Percentiles rank a stretch among this genome's conserved stretches.
Evolutionary conservation across 2,329 filamentous ascomycete genomes (phyloP).

Genomic region (Emmonsiellopsis sp.): DNA sequence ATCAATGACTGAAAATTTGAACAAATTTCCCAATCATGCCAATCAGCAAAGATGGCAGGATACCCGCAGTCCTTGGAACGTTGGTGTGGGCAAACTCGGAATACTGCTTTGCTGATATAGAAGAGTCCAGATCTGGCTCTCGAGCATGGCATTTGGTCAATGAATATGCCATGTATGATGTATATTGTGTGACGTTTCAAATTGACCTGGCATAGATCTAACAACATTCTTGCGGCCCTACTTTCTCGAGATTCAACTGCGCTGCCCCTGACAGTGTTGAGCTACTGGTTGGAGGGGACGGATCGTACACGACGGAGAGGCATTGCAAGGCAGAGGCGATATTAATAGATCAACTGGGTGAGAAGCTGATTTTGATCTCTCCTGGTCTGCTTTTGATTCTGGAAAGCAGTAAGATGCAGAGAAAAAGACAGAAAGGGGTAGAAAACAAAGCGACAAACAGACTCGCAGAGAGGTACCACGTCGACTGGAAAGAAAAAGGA

Average conservation of each 20-base stretch:
- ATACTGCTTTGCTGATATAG: no score
- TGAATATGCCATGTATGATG: neutral
- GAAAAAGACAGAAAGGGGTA: neutral
- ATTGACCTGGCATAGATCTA: neutral
- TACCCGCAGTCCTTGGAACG: no score
- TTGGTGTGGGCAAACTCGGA: no score
- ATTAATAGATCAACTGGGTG: neutral
- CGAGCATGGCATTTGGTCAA: neutral
- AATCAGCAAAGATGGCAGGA: no score
- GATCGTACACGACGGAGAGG: neutral
- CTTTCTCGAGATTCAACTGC: neutral
- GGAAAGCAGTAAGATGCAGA: neutral
- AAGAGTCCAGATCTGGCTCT: no score
- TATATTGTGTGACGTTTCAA: neutral
- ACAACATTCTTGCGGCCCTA: neutral
- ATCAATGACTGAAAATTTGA: no score
- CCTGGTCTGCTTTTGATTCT: neutral
- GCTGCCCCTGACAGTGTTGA: neutral
- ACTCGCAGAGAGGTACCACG: no score
- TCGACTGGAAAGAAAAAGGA: no score
- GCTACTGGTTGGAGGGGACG: neutral
- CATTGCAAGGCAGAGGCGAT: neutral
- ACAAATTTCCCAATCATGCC: no score
- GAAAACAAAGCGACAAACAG: neutral
- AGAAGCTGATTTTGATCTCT: neutral